phyloP scores from a whole-genome alignment of 2,329 filamentous ascomycete species.

The Aspergillus sp. region DNA sequence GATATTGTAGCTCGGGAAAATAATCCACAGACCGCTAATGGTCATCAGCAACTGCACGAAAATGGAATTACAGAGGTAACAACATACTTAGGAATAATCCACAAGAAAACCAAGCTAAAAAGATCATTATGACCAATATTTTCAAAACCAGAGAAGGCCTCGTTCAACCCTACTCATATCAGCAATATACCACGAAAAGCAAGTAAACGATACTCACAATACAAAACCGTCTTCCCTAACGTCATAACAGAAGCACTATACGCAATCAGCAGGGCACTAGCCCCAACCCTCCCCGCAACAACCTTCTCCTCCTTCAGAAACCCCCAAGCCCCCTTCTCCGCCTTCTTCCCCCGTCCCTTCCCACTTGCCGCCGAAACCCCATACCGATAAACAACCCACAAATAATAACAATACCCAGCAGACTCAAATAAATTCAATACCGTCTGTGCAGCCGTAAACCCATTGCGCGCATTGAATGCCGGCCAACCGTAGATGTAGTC shows the following conservation, averaged over 20 bases:
- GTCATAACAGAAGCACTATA: constrained; percentile 58
- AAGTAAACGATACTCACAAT: constrained; percentile 45
- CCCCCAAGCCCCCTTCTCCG: constrained; percentile 32
- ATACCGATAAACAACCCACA: constrained; percentile 46
- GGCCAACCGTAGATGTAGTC: constrained; percentile 78
- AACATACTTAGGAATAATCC: constrained; percentile 61
- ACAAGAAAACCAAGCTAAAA: constrained; percentile 49
- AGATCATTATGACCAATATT: constrained; percentile 58
- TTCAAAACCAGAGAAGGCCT: constrained; percentile 54
- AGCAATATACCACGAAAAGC: background rate
- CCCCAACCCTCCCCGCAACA: constrained; percentile 47
- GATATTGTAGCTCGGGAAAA: constrained; percentile 57
- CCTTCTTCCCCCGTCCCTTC: constrained; percentile 19
- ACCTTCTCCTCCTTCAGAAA: constrained; percentile 45
- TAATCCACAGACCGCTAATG: constrained; percentile 55
- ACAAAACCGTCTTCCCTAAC: constrained; percentile 60
- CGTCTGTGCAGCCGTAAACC: constrained; percentile 72
- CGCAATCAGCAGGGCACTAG: constrained; percentile 51
- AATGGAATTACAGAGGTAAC: constrained; percentile 17
- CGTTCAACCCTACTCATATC: constrained; percentile 46
- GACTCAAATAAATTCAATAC: constrained; percentile 64
- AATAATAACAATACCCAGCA: constrained; percentile 56
- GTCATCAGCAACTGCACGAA: constrained; percentile 9
- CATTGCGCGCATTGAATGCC: constrained; percentile 59
- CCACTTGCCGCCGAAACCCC: constrained; percentile 28